Percentiles rank a stretch among this genome's conserved stretches.
phyloP scores from a whole-genome alignment of 2,329 filamentous ascomycete species.

The Meredithiella fracta region DNA sequence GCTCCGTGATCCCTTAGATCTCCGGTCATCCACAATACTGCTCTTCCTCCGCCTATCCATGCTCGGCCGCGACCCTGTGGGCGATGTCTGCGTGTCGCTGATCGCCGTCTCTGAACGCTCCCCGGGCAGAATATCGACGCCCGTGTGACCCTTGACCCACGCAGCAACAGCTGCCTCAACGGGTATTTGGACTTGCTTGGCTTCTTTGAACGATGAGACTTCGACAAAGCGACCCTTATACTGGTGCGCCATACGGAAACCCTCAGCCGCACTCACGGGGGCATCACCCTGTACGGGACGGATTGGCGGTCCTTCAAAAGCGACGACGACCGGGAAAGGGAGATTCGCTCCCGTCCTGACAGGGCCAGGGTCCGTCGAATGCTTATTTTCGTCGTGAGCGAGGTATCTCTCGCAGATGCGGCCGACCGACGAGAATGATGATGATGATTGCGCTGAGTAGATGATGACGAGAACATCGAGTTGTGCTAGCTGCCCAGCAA shows the following conservation, averaged over 20 bases:
- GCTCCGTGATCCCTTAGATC: background rate
- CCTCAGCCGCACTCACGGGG: conserved; percentile 1
- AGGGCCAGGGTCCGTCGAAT: background rate
- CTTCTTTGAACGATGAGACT: conserved; percentile 3
- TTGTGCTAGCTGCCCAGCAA: conserved; percentile 11
- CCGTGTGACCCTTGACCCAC: conserved; percentile 10
- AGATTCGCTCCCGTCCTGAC: background rate
- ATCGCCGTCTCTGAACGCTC: conserved; percentile 1
- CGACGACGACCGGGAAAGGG: conserved; percentile 10
- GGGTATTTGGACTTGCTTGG: conserved; percentile 1
- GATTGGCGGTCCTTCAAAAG: conserved; percentile 1
- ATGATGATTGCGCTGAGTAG: conserved; percentile 6
- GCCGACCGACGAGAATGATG: conserved; percentile 8
- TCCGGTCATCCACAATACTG: background rate
- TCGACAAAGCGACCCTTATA: conserved; percentile 14
- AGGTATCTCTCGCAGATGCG: conserved; percentile 11
- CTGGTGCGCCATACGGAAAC: conserved; percentile 4
- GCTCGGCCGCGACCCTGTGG: background rate
- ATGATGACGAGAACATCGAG: conserved; percentile 12
- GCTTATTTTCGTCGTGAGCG: background rate
- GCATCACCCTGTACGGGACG: conserved; percentile 4
- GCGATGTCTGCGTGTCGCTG: background rate
- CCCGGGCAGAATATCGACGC: conserved; percentile 7
- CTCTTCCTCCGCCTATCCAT: background rate
- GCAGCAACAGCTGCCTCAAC: conserved; percentile 11